phyloP scores from a whole-genome alignment of 495 filamentous ascomycete genomes.

The Xylaria palmicola region DNA sequence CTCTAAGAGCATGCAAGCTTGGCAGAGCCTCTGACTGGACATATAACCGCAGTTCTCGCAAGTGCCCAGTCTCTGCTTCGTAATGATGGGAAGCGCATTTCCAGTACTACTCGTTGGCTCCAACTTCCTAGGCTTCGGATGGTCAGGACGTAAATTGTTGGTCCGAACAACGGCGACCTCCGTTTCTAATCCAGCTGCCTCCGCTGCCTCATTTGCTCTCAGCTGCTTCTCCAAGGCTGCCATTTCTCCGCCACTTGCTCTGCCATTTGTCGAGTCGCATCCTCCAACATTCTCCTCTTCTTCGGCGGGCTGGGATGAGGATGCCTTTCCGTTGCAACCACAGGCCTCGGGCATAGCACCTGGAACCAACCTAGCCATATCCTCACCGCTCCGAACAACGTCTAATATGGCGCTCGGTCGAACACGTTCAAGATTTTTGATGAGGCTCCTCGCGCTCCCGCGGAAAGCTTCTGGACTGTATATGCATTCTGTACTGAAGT shows the following conservation, averaged over 20 bases:
- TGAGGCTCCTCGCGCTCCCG: slow-evolving; percentile 83
- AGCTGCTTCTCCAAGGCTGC: slow-evolving; percentile 85
- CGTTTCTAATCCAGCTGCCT: slow-evolving; percentile 57
- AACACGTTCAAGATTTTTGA: slow-evolving; percentile 92
- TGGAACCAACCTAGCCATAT: slow-evolving; percentile 88
- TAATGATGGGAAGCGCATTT: slow-evolving; percentile 19
- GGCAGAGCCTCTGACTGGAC: slow-evolving; percentile 91
- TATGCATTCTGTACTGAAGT: slow-evolving; percentile 97
- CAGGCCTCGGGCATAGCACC: slow-evolving; percentile 42
- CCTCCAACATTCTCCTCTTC: slow-evolving; percentile 66
- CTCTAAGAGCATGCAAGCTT: slow-evolving; percentile 88
- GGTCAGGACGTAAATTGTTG: slow-evolving; percentile 21
- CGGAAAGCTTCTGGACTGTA: slow-evolving; percentile 98
- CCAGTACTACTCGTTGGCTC: slow-evolving; percentile 24
- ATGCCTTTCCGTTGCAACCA: slow-evolving; percentile 34
- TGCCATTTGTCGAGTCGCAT: slow-evolving; percentile 73
- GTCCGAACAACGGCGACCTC: slow-evolving; percentile 58
- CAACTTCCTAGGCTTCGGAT: slow-evolving; percentile 22
- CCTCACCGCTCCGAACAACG: slow-evolving; percentile 91
- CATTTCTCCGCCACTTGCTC: slow-evolving; percentile 79
- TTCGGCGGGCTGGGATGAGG: slow-evolving; percentile 29
- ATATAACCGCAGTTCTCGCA: slow-evolving; percentile 92
- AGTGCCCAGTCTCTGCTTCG: slow-evolving; percentile 72
- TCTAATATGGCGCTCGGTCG: slow-evolving; percentile 92
- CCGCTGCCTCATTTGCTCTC: slow-evolving; percentile 62